These are phyloP conservation scores for Mimosa bimucronata DNA, from an alignment of 306 rosid species.

Conservation along the genomic window DNA sequence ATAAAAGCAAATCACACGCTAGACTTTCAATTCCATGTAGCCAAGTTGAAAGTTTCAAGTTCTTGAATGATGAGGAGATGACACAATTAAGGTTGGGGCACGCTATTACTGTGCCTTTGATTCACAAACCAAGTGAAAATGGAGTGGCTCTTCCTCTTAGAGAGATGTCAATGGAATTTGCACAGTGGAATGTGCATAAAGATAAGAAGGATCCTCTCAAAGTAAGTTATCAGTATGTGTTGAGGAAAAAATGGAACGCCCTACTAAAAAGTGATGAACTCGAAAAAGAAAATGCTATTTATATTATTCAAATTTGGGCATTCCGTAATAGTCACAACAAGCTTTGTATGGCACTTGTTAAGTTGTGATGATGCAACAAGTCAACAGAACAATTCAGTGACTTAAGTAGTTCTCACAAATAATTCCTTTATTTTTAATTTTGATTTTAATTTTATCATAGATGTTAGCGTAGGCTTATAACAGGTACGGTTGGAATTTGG, in stretches of 20 bases:
- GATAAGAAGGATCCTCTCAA: neutral
- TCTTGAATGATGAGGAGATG: neutral
- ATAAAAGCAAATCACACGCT: neutral
- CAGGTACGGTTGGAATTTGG: neutral
- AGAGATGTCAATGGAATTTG: neutral
- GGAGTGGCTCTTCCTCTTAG: neutral
- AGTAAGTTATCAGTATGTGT: neutral
- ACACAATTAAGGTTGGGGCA: neutral
- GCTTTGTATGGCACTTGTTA: conserved; percentile 5
- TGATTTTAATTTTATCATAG: neutral
- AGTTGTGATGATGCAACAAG: neutral
- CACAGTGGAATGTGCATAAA: neutral
- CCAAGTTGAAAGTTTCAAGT: neutral
- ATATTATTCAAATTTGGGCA: neutral
- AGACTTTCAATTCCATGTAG: neutral
- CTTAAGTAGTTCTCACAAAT: neutral
- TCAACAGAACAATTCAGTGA: neutral
- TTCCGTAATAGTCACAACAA: neutral
- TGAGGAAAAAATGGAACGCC: neutral
- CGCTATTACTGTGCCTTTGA: neutral
- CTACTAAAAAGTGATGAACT: neutral
- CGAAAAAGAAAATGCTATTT: neutral
- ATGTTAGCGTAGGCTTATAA: neutral
- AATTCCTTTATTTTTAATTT: no score
- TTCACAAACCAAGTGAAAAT: neutral